Base-by-base conservation (phyloP, 345 rosid species). In the Anastatica hierochuntica region DNA sequence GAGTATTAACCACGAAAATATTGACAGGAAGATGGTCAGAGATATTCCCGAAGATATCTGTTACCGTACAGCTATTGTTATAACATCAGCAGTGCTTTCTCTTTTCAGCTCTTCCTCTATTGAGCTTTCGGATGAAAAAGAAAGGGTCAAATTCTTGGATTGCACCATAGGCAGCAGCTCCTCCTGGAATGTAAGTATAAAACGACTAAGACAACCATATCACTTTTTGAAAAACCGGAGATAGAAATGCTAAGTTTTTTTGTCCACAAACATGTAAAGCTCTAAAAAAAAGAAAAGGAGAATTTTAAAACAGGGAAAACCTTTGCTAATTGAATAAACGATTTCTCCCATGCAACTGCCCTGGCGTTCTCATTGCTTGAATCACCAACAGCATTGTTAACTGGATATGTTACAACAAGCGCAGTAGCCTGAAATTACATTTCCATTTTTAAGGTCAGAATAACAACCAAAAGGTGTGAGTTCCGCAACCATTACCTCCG, bases 81-180 rank as follows among this genome's bases (percentile, higher is more conserved):
- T 52, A 55, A 70, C 49, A 76, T 90, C 98, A 24, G 98, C 96
- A 38, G 95, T 84, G 58, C 96, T 88, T 70, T 88, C 98, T 64
- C 96, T 79, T 77, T 85, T 92, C 66, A 88, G 69, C 72, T 92
- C 98, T 73, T 88, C 95, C 79, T 88, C 98, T 53, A 90, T 77
- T 39, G 98, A 90, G 70, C 96, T 87, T 74, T 90, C 98, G 19
- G 98, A 88, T 19, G 98, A 90, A 74, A 84, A 90, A 30, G 96
- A 72, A 64, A 90, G 87, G 49, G 82, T 79, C 55, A 90, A 92
- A 70, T 84, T 84, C 52, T 79, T 84, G 17, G 82, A 74, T 57
- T 66, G 77, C 62, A 67, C 85, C 79, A 83, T 70, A 18, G 85
- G 76, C 69, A 79, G 46, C 68, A 90, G 53, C 66, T 82, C 96